Base-by-base conservation (phyloP, 306 rosid genomes). In the Vicia sativa region DNA sequence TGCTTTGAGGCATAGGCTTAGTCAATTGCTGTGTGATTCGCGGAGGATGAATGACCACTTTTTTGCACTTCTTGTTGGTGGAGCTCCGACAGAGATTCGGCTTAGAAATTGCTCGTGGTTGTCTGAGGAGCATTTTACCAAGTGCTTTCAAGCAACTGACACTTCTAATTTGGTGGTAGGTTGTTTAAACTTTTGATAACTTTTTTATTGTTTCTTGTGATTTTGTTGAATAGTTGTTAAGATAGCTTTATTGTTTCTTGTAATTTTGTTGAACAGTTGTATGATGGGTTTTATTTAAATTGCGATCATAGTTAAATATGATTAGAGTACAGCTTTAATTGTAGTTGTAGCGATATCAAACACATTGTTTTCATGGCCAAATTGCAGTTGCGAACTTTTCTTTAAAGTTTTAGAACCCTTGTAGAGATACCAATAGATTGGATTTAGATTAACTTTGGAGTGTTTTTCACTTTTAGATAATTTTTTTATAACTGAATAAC, bases 61-160 rank as follows among this genome's bases (percentile, higher is more conserved):
- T 49, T 57, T 93, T 6, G 74, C 80, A 34, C 93, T 93, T 74
- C 82, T 93, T 64, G 62, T 90, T 29, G 70, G 39, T 53, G 96
- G 90, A 44, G 72, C 91, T 26, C 98, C 98, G 1, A 82, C 87
- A 0, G 96, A 93, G 85, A 80, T 93, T 67, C 78, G 96, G 21
- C 6, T 93, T n/a, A 29, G 57, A 69, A 95, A 93, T 72, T 90
- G 97, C 73, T 93, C 98, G 6, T 85, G 98, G 98, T 71, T 90
- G 73, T 61, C 90, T 1, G 99, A 85, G 72, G 95, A 90, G 23
- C 84, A 86, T 66, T 86, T 90, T 31, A 50, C 78, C 15, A 43
- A 74, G 34, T 80, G 77, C 63, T 86, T 90, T 60, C 70, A 79
- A 68, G 43, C 9, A 12, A 80, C 85, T 44, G 87, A 93, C 74